These are phyloP conservation scores for Suillus luteus DNA, from an alignment of 768 basidiomycete species.

Conservation along the genomic window DNA sequence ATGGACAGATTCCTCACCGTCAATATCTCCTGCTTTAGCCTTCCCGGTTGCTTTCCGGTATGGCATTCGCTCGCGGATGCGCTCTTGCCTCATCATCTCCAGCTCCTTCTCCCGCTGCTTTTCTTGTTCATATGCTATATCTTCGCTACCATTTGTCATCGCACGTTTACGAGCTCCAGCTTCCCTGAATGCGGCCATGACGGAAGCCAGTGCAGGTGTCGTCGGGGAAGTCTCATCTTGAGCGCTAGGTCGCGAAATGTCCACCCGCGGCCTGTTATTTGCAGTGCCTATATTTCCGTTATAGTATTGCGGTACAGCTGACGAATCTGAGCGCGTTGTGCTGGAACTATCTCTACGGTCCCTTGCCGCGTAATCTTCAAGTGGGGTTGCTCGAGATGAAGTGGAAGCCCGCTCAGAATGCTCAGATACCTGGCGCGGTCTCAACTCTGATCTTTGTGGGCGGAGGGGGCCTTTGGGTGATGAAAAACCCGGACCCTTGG, in stretches of 20 bases:
- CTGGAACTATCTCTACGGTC: slow-evolving; percentile 53
- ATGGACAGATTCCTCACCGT: slow-evolving; percentile 52
- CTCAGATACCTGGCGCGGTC: slow-evolving; percentile 55
- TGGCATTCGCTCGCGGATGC: slow-evolving; percentile 68
- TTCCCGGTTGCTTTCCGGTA: slow-evolving; percentile 54
- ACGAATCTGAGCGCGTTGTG: slow-evolving; percentile 49
- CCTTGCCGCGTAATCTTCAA: slow-evolving; percentile 26
- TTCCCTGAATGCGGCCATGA: slow-evolving; percentile 70
- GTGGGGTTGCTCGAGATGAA: slow-evolving; percentile 38
- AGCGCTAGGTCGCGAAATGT: slow-evolving; percentile 17
- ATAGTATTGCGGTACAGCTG: slow-evolving; percentile 35
- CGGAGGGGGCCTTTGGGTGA: slow-evolving; percentile 57
- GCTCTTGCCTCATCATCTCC: slow-evolving; percentile 66
- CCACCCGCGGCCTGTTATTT: slow-evolving; percentile 20
- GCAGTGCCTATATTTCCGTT: slow-evolving; percentile 26
- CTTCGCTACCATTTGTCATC: slow-evolving; percentile 52
- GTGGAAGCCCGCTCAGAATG: slow-evolving; percentile 53
- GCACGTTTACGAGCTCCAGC: slow-evolving; percentile 56
- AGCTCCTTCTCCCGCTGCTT: slow-evolving; percentile 61
- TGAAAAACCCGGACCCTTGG: slow-evolving; percentile 42
- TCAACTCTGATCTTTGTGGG: slow-evolving; percentile 67
- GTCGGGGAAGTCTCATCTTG: slow-evolving; percentile 31
- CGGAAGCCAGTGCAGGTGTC: slow-evolving; percentile 51
- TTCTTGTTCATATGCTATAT: slow-evolving; percentile 57
- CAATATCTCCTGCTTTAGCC: slow-evolving; percentile 77